Conservation (phyloP, 805 yeast species). For the Kregervanrija delftensis region DNA sequence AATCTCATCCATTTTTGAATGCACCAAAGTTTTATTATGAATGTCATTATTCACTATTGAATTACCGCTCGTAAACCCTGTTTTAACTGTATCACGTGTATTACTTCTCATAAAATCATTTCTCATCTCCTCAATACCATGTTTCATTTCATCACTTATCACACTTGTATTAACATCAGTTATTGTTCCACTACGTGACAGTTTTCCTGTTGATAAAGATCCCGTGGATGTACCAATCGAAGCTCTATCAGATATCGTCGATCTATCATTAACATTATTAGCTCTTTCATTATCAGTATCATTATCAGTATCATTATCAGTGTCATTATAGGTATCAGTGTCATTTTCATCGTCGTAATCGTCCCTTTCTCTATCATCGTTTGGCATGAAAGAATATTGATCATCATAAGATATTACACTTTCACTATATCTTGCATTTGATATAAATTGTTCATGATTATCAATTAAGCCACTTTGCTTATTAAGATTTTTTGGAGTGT, state of each 20-base stretch:
- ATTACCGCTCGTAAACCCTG: no score
- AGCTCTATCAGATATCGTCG: slow-evolving; percentile 1
- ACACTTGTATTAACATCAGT: slow-evolving; percentile 6
- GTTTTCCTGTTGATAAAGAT: slow-evolving; percentile 16
- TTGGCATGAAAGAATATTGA: slow-evolving; percentile 14
- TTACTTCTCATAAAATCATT: slow-evolving; percentile 15
- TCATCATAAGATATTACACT: slow-evolving; percentile 9
- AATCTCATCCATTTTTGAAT: no score
- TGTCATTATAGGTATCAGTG: background rate
- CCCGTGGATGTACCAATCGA: slow-evolving; percentile 13
- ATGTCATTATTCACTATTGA: no score
- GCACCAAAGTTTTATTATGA: no score
- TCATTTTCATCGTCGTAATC: background rate
- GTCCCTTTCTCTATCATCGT: slow-evolving; percentile 16
- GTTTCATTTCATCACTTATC: slow-evolving; percentile 2
- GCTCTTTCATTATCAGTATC: slow-evolving; percentile 2
- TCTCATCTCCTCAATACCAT: slow-evolving; percentile 15
- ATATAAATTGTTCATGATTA: slow-evolving; percentile 4
- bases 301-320: background rate
- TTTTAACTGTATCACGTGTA: no score
- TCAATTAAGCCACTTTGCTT: background rate
- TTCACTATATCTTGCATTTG: slow-evolving; percentile 7
- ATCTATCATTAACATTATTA: slow-evolving; percentile 2
- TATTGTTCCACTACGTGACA: slow-evolving; percentile 2
- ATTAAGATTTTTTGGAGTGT: slow-evolving; percentile 1